These are phyloP conservation scores for Nemophila menziesii DNA, from an alignment of 257 asterid species.

Conservation along the genomic window DNA sequence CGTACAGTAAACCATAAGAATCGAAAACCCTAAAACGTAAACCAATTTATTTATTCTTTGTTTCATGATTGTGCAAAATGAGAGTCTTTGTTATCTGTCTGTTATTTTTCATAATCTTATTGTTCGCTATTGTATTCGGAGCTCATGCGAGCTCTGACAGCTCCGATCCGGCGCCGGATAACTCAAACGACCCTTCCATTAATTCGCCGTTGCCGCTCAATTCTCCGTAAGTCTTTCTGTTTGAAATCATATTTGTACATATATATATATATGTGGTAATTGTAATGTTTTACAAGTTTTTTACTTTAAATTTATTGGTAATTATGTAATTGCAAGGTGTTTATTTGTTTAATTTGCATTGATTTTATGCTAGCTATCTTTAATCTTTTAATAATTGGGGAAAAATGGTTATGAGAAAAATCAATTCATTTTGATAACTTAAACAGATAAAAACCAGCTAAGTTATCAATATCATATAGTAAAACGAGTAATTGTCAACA, in stretches of 20 bases:
- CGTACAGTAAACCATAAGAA: neutral
- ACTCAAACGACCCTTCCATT: conserved; percentile 9
- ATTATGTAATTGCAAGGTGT: neutral
- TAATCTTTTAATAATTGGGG: too few relatives aligned
- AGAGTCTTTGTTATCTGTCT: conserved; percentile 29
- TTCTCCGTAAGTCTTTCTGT: conserved; percentile 33
- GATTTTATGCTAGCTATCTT: neutral
- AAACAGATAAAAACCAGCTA: neutral
- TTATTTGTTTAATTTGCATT: too few relatives aligned
- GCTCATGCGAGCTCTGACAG: conserved; percentile 24
- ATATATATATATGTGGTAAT: too few relatives aligned
- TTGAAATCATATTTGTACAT: neutral
- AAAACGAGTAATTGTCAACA: neutral
- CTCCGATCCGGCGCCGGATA: conserved; percentile 21
- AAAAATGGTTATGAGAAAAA: neutral
- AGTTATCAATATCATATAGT: too few relatives aligned
- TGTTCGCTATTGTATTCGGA: conserved; percentile 37
- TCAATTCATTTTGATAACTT: neutral
- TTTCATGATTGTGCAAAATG: conserved; percentile 17
- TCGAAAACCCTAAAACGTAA: neutral
- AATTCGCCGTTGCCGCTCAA: conserved; percentile 29
- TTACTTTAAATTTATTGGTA: neutral
- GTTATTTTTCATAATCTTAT: conserved; percentile 29
- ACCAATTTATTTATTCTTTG: neutral
- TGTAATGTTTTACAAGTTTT: neutral